A percentile compares a stretch with the other conserved stretches of the same genome.
phyloP scores from a whole-genome alignment of 192 early-diverging fungal genomes.

The Backusella australiensis region DNA sequence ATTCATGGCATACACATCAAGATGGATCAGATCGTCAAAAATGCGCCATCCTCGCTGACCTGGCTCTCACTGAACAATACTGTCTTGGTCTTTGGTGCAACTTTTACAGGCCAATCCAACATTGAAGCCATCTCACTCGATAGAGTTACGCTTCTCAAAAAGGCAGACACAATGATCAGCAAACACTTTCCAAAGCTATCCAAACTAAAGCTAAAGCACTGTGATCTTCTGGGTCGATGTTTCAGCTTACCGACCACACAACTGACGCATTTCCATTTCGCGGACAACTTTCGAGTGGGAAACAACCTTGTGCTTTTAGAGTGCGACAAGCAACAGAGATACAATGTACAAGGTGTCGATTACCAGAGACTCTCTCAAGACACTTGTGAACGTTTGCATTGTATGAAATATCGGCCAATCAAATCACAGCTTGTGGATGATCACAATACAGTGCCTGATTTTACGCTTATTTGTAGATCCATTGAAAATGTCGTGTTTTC shows the following conservation, averaged over 20 bases:
- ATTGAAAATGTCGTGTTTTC: neutral
- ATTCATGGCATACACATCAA: neutral
- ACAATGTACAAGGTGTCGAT: neutral
- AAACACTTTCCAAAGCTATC: neutral
- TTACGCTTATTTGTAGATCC: neutral
- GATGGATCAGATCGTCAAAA: neutral
- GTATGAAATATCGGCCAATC: too few relatives aligned
- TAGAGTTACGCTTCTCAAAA: neutral
- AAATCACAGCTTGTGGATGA: neutral
- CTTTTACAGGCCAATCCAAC: neutral
- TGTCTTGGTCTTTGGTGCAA: neutral
- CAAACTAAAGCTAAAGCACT: neutral
- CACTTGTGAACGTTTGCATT: neutral
- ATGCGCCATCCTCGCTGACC: neutral
- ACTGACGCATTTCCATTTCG: neutral
- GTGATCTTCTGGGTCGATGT: neutral
- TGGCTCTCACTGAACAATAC: neutral
- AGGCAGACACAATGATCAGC: neutral
- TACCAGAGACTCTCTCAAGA: neutral
- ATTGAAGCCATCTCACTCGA: neutral
- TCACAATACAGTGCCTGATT: neutral
- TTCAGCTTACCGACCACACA: neutral
- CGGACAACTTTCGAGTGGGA: neutral
- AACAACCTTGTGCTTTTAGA: neutral
- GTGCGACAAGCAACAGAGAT: neutral